Evolutionary conservation across 2,329 filamentous ascomycete species (phyloP), one percentile per base, ranked within the genome.

Genomic region (Sphaerulina musiva): DNA sequence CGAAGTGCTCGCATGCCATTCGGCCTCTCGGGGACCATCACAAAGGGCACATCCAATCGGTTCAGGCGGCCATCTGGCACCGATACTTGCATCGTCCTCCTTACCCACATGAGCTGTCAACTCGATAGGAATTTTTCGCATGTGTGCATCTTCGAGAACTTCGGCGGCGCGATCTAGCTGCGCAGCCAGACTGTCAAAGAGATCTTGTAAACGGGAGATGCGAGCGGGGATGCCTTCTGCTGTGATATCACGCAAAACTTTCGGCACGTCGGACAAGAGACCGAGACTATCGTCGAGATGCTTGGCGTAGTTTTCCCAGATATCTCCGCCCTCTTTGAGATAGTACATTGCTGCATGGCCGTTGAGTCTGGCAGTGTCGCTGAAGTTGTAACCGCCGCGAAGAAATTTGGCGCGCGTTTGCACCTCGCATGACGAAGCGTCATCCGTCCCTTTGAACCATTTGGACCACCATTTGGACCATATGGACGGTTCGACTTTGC

Each of bases 261-360:
- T 46, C 4, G 42, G 41, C 23, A 51, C 12, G 34, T 51, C 26
- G 9, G 12, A 32, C 1, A 51, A 26, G 12, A 45, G 20, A 17
- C 32, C 39, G 1, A 51, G 42, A 29, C 32, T 42, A 14, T 51
- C 48, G 34, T 23, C 41, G 14, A 51, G 17, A 26, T 51, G 48
- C 26, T 38, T 46, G 32, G 48, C 48, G 23, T 51, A 51, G 23
- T 51, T 36, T 7, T 34, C 32, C 48, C 48, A 51, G 42, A 46
- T 46, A 2, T 17, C 23, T n/a, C 14, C 9, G 2, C 17, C 34
- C 34, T 51, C 41, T 32, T 51, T 14, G 42, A 51, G 48, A 36
- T 45, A 39, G n/a, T 51, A 31, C 12, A 40, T 36, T 36, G 48
- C 32, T n/a, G 36, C 17, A n/a, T 26, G 40, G 26, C 38, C 7